Conservation (phyloP, 305 asterid genomes). For the Solanum hybrid region DNA sequence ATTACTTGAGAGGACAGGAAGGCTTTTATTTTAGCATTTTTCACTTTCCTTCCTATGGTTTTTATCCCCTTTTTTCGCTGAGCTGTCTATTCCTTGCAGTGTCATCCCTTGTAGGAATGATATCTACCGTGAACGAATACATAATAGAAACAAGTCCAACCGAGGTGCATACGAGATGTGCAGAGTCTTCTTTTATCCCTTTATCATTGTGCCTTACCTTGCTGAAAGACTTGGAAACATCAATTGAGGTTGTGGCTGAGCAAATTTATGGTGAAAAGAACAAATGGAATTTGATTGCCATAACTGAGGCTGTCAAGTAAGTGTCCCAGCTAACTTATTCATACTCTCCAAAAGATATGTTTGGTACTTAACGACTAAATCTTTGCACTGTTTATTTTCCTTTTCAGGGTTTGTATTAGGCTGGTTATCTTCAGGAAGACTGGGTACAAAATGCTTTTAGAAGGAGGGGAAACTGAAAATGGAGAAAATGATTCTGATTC, state of each 20-base stretch:
- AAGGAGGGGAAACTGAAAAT: slow-evolving; percentile 64
- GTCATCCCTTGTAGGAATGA: slow-evolving; percentile 61
- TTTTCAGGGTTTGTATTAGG: slow-evolving; percentile 63
- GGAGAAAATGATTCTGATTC: slow-evolving; percentile 26
- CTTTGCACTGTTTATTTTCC: neutral
- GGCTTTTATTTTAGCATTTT: neutral
- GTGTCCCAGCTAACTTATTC: neutral
- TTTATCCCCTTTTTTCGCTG: neutral
- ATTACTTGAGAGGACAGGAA: neutral
- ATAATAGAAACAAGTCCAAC: slow-evolving; percentile 54
- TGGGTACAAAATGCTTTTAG: slow-evolving; percentile 83
- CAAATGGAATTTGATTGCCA: slow-evolving; percentile 77
- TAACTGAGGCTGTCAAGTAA: slow-evolving; percentile 70
- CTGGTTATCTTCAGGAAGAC: slow-evolving; percentile 43
- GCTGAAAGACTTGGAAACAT: slow-evolving; percentile 86
- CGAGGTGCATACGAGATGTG: slow-evolving; percentile 18
- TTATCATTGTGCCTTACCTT: slow-evolving; percentile 63
- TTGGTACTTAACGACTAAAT: neutral
- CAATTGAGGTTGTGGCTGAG: slow-evolving; percentile 78
- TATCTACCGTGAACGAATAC: slow-evolving; percentile 61
- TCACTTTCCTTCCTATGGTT: neutral
- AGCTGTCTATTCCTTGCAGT: slow-evolving; percentile 37
- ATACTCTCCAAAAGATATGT: neutral
- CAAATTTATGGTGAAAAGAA: slow-evolving; percentile 68
- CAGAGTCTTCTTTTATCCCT: slow-evolving; percentile 52